phyloP scores from a whole-genome alignment of 108 stramenopile species.

The Pseudonitzschia delicatissima region DNA sequence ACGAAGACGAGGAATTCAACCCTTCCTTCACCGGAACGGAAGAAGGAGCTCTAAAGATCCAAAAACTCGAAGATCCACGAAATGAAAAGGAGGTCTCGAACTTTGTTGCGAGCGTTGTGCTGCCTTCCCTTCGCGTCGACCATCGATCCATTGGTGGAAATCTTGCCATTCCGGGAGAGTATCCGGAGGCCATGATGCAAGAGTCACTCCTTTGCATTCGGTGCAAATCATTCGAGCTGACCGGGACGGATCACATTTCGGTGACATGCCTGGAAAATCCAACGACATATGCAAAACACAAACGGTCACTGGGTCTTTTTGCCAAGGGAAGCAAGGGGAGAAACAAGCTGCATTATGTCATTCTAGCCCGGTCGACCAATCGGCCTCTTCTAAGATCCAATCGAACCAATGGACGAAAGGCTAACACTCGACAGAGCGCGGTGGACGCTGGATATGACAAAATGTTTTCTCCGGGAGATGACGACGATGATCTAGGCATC shows the following conservation, averaged over 20 bases:
- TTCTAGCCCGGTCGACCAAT: constrained; percentile 74
- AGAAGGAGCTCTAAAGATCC: constrained; percentile 26
- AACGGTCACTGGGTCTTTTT: constrained; percentile 46
- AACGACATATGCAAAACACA: constrained; percentile 47
- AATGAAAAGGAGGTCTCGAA: constrained; percentile 36
- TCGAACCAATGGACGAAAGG: constrained; percentile 10
- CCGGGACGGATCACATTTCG: constrained; percentile 38
- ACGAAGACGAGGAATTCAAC: constrained; percentile 34
- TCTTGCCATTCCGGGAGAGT: constrained; percentile 8
- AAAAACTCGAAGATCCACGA: constrained; percentile 37
- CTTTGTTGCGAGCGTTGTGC: constrained; percentile 43
- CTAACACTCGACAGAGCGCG: background rate
- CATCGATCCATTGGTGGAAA: constrained; percentile 46
- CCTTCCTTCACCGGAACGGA: constrained; percentile 14
- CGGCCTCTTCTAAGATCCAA: constrained; percentile 43
- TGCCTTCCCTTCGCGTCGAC: constrained; percentile 52
- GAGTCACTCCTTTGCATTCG: constrained; percentile 41
- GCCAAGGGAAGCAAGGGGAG: constrained; percentile 51
- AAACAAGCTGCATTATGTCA: constrained; percentile 67
- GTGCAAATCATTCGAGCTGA: constrained; percentile 49
- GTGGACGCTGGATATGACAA: constrained; percentile 38
- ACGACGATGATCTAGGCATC: constrained; percentile 33
- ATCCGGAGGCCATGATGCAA: constrained; percentile 41
- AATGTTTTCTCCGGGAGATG: constrained; percentile 40
- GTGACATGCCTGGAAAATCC: constrained; percentile 47